Conservation (phyloP, 805 yeast species). For the Monosporozyma unispora region DNA sequence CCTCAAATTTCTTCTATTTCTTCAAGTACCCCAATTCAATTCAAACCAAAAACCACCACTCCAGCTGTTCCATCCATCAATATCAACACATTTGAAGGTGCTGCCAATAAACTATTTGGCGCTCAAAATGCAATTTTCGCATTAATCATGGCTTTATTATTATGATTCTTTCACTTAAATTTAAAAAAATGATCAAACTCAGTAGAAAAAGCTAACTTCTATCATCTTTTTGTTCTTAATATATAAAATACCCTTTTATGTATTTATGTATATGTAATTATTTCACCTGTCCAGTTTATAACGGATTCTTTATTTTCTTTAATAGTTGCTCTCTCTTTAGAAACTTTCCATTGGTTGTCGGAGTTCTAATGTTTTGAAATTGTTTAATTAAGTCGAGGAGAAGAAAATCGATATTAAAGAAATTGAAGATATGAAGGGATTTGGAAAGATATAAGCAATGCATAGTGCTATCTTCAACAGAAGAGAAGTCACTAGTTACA, state of each 20-base stretch:
- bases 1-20: not conserved
- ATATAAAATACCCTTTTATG: not conserved
- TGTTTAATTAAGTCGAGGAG: not conserved
- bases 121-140: not conserved
- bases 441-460: not conserved
- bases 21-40: not conserved
- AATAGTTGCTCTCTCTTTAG: not conserved
- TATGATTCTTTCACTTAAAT: not conserved
- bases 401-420: not conserved
- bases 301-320: not conserved
- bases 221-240: not conserved
- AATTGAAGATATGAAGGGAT: not conserved
- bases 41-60: not conserved
- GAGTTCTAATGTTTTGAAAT: not conserved
- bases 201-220: not conserved
- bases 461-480: too few relatives aligned
- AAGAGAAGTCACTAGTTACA: too few relatives aligned
- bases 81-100: slow-evolving; percentile 6
- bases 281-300: not conserved
- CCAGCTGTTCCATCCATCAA: not conserved
- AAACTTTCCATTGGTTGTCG: not conserved
- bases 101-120: not conserved
- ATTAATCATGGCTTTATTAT: not conserved
- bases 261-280: not conserved
- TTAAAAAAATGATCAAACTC: not conserved